Percentiles rank a stretch among this genome's conserved stretches.
These are phyloP conservation scores for Curvularia hawaiiensis DNA, from an alignment of 2,329 filamentous ascomycete genomes.

Conservation along the genomic window DNA sequence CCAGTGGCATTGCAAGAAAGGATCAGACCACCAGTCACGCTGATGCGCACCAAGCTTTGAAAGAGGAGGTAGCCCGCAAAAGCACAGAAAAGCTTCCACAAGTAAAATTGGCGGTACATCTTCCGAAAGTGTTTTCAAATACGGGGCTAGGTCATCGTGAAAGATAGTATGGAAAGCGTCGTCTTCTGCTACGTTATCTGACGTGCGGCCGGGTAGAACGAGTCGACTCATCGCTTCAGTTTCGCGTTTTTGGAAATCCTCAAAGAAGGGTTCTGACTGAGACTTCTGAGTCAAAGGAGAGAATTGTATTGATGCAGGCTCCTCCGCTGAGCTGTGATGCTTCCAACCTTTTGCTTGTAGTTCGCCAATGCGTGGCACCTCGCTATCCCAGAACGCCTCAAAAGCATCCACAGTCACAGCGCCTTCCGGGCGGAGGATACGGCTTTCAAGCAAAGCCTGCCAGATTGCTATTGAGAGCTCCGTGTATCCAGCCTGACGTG, in stretches of 20 bases:
- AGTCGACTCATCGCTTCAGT: conserved; percentile 54
- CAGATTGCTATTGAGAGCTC: conserved; percentile 80
- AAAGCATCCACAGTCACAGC: conserved; percentile 51
- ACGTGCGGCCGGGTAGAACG: conserved; percentile 70
- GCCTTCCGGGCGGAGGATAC: conserved; percentile 67
- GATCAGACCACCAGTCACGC: conserved; percentile 56
- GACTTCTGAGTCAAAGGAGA: conserved; percentile 7
- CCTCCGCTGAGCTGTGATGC: conserved; percentile 48
- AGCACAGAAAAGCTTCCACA: conserved; percentile 67
- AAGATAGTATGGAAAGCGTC: conserved; percentile 85
- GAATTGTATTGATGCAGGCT: conserved; percentile 11
- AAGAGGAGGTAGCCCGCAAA: conserved; percentile 57
- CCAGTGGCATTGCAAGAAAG: conserved; percentile 56
- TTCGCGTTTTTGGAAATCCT: conserved; percentile 56
- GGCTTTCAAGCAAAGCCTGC: conserved; percentile 80
- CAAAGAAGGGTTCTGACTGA: conserved; percentile 21
- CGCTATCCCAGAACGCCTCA: conserved; percentile 84
- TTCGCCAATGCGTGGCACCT: conserved; percentile 80
- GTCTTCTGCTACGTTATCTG: conserved; percentile 76
- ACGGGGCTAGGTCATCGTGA: conserved; percentile 73
- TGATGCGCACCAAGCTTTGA: conserved; percentile 28
- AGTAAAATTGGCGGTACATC: conserved; percentile 54
- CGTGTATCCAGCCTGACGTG: conserved; percentile 76
- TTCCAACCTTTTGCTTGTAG: conserved; percentile 72
- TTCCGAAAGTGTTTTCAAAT: conserved; percentile 57